Conservation (phyloP, 148 eudicot genomes). For the Salicornia ramosissima region DNA sequence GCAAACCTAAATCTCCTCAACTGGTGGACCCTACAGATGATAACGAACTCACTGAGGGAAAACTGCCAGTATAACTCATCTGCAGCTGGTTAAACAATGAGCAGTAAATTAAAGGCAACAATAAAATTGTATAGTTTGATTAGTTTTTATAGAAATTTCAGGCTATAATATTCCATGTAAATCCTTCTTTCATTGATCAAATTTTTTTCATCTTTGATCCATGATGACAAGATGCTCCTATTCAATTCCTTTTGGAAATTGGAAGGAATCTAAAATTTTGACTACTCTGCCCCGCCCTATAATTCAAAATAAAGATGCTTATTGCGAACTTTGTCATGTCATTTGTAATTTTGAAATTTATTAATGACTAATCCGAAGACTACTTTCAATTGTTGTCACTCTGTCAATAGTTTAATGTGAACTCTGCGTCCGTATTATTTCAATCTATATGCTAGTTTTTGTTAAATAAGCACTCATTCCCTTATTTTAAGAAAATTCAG, state of each 20-base stretch:
- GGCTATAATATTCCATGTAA: neutral
- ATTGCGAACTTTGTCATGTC: neutral
- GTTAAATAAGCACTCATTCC: too few species aligned
- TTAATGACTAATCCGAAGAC: too few species aligned
- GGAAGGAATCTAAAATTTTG: constrained; percentile 27
- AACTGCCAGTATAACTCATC: constrained; percentile 54
- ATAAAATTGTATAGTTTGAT: constrained; percentile 24
- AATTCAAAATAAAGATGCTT: neutral
- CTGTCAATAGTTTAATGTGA: too few species aligned
- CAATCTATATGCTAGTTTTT: too few species aligned
- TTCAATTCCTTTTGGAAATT: constrained; percentile 7
- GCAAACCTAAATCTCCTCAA: constrained; percentile 65
- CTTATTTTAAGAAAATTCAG: too few species aligned
- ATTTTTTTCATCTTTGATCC: constrained; percentile 20
- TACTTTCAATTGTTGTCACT: too few species aligned
- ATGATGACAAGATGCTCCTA: constrained; percentile 13
- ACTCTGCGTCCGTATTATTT: too few species aligned
- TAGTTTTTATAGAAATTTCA: constrained; percentile 24
- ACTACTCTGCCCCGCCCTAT: neutral
- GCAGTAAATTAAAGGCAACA: neutral
- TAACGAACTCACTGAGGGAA: constrained; percentile 57
- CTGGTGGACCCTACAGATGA: constrained; percentile 55
- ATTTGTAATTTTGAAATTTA: neutral
- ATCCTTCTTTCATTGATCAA: constrained; percentile 20
- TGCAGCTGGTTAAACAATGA: constrained; percentile 1